A percentile compares a stretch with the other conserved stretches of the same genome.
Evolutionary conservation across 495 filamentous ascomycete genomes (phyloP).

Genomic region (Acidiella bohemica): DNA sequence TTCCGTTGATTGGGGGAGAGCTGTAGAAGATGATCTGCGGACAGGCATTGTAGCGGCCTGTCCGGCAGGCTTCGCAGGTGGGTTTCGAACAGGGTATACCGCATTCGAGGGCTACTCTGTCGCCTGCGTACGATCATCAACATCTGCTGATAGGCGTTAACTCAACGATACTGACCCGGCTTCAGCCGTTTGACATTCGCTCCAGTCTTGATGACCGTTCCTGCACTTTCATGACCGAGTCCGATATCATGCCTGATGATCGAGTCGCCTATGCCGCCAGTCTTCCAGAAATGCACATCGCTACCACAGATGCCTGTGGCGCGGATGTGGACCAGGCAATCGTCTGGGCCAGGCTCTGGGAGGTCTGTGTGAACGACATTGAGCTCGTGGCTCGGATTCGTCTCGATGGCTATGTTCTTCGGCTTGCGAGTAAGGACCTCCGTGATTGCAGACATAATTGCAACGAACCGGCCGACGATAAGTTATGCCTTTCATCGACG

Average conservation of each 20-base stretch:
- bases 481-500: no score
- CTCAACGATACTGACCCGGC: slow-evolving; percentile 2
- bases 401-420: slow-evolving; percentile 19
- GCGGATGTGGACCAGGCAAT: slow-evolving; percentile 19
- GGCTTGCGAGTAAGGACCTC: slow-evolving; percentile 18
- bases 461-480: no score
- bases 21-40: slow-evolving; percentile 17
- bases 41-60: slow-evolving; percentile 21
- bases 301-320: slow-evolving; percentile 21
- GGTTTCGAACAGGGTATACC: slow-evolving; percentile 20
- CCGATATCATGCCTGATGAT: slow-evolving; percentile 7
- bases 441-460: slow-evolving; percentile 5
- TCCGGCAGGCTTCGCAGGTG: slow-evolving; percentile 18
- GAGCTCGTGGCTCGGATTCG: slow-evolving; percentile 18
- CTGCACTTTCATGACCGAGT: slow-evolving; percentile 20
- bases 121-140: slow-evolving; percentile 3
- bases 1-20: slow-evolving; percentile 18
- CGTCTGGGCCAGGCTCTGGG: slow-evolving; percentile 15
- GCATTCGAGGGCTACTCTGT: slow-evolving; percentile 20
- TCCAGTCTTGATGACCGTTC: slow-evolving; percentile 16
- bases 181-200: slow-evolving; percentile 11
- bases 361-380: slow-evolving; percentile 12
- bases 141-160: background rate
- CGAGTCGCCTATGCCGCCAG: slow-evolving; percentile 15
- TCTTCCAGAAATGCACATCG: slow-evolving; percentile 21